These are phyloP conservation scores for Groenewaldozyma auringiensis DNA, from an alignment of 1,139 yeast genomes.

Conservation along the genomic window DNA sequence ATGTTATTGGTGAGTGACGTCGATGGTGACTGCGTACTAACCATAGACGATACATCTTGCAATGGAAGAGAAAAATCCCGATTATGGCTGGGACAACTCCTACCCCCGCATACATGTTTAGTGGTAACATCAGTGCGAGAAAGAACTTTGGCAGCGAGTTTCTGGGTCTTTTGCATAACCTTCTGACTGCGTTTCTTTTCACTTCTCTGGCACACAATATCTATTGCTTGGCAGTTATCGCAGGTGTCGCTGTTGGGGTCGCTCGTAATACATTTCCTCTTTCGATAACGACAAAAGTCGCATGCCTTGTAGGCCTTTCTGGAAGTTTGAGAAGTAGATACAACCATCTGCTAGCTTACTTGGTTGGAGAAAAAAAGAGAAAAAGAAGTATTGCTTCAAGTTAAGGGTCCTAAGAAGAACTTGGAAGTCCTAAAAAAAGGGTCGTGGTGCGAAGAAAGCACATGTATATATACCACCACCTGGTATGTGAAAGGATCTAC, in stretches of 20 bases:
- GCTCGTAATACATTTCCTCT: conserved; percentile 10
- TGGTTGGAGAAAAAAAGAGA: neutral
- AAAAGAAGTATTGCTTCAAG: too few relatives aligned
- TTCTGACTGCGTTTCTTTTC: conserved; percentile 8
- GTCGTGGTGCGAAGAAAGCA: neutral
- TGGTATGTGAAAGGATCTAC: too few relatives aligned
- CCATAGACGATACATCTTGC: neutral
- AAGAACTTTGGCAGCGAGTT: conserved; percentile 8
- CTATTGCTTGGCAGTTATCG: conserved; percentile 9
- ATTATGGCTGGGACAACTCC: neutral
- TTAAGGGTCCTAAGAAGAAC: too few relatives aligned
- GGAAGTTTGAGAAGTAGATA: neutral
- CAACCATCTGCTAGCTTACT: neutral
- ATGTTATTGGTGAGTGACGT: neutral
- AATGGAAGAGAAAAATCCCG: neutral
- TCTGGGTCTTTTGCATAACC: conserved; percentile 6
- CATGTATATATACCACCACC: neutral
- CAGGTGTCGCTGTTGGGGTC: conserved; percentile 4
- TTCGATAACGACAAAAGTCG: conserved; percentile 13
- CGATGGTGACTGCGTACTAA: too few relatives aligned
- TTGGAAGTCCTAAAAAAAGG: neutral
- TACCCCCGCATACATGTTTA: neutral
- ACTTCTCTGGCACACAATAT: conserved; percentile 9
- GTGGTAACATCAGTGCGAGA: neutral
- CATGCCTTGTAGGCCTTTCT: conserved; percentile 10